Percentiles rank a stretch among this genome's conserved stretches.
These are phyloP conservation scores for Avena insularis DNA, from an alignment of 176 grass and related monocot species.

Conservation along the genomic window DNA sequence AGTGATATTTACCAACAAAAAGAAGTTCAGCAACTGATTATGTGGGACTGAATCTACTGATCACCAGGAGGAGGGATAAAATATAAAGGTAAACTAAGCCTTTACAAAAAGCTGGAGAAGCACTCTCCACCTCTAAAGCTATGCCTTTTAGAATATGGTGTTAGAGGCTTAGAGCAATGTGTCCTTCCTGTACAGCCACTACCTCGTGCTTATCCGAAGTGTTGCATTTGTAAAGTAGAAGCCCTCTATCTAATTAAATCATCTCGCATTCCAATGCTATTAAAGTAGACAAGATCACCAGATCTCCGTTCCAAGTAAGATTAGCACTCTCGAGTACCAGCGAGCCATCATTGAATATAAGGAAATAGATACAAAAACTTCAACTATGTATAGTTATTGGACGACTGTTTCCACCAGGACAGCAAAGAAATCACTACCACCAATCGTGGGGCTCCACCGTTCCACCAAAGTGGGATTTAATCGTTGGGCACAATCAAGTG, in stretches of 20 bases:
- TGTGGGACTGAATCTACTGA: conserved; percentile 37
- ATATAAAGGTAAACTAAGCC: conserved; percentile 32
- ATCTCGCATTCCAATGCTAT: conserved; percentile 24
- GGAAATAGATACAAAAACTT: conserved; percentile 13
- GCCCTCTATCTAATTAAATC: conserved; percentile 30
- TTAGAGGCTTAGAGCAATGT: conserved; percentile 37
- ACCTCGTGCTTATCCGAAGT: conserved; percentile 61
- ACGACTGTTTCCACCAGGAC: conserved; percentile 52
- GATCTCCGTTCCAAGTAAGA: conserved; percentile 39
- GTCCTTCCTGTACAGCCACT: conserved; percentile 46
- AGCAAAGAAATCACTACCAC: conserved; percentile 51
- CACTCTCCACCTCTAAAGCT: conserved; percentile 47
- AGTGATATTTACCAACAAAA: conserved; percentile 20
- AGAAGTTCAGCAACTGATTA: conserved; percentile 32
- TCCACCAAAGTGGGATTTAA: conserved; percentile 60
- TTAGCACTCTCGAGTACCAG: conserved; percentile 30
- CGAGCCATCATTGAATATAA: conserved; percentile 31
- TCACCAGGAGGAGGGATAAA: neutral
- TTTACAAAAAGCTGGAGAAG: conserved; percentile 53
- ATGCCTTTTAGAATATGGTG: conserved; percentile 40
- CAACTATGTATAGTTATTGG: conserved; percentile 21
- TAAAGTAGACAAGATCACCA: conserved; percentile 37
- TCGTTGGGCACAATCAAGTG: conserved; percentile 43
- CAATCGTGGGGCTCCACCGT: conserved; percentile 41
- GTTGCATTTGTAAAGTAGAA: conserved; percentile 39